Evolutionary conservation across 1,284 basidiomycete genomes (phyloP).

Genomic region (Boletellus sp.): DNA sequence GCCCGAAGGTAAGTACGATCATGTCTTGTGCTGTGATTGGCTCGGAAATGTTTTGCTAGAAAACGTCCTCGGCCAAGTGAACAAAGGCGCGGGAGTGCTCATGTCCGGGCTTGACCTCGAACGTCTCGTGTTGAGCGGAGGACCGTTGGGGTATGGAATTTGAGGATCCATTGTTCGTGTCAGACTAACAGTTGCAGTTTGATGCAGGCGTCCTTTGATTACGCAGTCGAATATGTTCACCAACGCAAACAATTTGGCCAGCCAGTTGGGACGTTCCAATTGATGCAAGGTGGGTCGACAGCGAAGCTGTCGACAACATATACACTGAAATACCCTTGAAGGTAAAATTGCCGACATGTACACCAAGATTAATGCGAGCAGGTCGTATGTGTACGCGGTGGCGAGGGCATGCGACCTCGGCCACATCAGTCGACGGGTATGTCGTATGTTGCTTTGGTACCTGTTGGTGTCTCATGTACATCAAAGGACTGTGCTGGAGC

Average conservation of each 20-base stretch:
- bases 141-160: conserved; percentile 51
- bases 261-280: conserved; percentile 87
- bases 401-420: conserved; percentile 84
- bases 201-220: conserved; percentile 93
- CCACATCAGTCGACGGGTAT: conserved; percentile 75
- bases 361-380: conserved; percentile 84
- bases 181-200: conserved; percentile 48
- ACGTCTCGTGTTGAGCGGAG: conserved; percentile 87
- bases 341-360: conserved; percentile 93
- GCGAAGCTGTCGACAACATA: background rate
- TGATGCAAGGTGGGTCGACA: conserved; percentile 78
- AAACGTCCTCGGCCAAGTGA: conserved; percentile 81
- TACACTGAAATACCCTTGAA: conserved; percentile 25
- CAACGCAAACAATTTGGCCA: conserved; percentile 88
- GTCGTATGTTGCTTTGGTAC: conserved; percentile 25
- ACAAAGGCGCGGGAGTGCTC: conserved; percentile 81
- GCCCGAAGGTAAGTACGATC: conserved; percentile 59
- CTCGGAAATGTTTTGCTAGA: conserved; percentile 39
- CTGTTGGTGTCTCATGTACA: conserved; percentile 3
- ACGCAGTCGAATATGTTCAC: conserved; percentile 86
- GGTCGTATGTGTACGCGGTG: conserved; percentile 92
- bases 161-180: background rate
- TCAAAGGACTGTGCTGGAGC: conserved; percentile 87
- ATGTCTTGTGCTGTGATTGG: background rate
- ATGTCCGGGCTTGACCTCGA: conserved; percentile 96